Evolutionary conservation across 768 basidiomycete species (phyloP).

Genomic region (Mycena epipterygia): DNA sequence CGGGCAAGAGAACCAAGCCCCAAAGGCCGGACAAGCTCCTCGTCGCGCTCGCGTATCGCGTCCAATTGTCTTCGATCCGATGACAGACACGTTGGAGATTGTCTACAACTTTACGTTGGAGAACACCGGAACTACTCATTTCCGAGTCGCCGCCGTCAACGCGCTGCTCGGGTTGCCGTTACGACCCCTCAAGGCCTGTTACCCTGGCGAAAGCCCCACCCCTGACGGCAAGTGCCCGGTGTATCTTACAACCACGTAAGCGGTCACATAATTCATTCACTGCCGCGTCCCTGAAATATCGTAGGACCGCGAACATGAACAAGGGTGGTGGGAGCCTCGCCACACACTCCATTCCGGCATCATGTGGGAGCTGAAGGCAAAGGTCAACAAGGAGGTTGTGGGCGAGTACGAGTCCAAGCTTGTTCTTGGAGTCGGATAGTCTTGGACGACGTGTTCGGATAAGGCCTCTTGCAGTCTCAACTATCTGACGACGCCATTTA

Average conservation of each 20-base stretch:
- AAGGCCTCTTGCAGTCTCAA: background rate
- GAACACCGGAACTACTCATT: background rate
- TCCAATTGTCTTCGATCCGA: background rate
- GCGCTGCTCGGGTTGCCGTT: background rate
- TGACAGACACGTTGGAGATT: background rate
- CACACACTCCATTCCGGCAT: background rate
- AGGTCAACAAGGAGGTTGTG: background rate
- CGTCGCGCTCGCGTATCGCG: background rate
- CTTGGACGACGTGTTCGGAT: background rate
- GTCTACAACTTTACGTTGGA: slow-evolving; percentile 4
- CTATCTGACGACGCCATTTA: too few relatives aligned
- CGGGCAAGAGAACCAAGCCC: background rate
- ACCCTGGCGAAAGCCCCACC: background rate
- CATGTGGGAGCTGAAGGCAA: background rate
- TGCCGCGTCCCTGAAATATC: background rate
- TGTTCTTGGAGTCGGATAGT: too few relatives aligned
- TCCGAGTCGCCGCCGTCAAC: background rate
- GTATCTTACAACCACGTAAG: background rate
- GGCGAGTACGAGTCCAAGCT: background rate
- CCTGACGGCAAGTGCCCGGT: background rate
- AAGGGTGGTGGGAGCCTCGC: background rate
- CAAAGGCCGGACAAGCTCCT: background rate
- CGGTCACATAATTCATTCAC: background rate
- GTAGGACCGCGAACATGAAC: background rate
- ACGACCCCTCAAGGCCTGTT: background rate